These are phyloP conservation scores for Colletotrichum noveboracense DNA, from an alignment of 2,329 filamentous ascomycete species.

Conservation along the genomic window DNA sequence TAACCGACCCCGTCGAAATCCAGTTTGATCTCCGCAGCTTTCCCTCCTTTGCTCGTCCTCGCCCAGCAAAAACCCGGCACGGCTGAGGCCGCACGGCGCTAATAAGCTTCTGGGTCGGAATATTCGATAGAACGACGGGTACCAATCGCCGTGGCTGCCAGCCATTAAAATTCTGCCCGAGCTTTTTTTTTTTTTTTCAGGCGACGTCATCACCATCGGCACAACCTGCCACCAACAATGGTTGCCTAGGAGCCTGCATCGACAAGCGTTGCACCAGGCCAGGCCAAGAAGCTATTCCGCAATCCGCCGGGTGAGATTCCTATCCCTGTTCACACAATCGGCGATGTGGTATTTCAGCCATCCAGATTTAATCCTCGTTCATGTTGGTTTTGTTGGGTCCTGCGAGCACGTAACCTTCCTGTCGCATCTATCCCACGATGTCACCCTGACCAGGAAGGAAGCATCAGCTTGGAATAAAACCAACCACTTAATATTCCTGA, in stretches of 20 bases:
- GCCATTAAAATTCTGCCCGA: not conserved
- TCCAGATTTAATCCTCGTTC: not conserved
- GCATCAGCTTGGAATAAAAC: not conserved
- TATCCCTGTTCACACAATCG: not conserved
- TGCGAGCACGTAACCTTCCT: not conserved
- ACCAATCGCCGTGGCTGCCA: not conserved
- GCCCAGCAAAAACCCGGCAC: not conserved
- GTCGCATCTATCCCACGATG: not conserved
- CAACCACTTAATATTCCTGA: not conserved
- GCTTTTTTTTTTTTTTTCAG: not conserved
- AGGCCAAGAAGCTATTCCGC: not conserved
- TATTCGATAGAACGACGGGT: not conserved
- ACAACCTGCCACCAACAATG: not conserved
- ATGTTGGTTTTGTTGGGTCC: not conserved
- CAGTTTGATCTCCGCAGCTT: not conserved
- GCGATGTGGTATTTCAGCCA: not conserved
- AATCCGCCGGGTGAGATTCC: not conserved
- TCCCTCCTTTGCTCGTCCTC: not conserved
- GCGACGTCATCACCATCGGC: not conserved
- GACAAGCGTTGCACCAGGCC: not conserved
- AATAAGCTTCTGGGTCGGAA: not conserved
- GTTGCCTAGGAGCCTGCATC: not conserved
- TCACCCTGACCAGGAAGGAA: not conserved
- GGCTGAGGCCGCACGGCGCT: constrained; percentile 3
- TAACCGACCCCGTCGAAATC: not conserved